These are phyloP conservation scores for Suillus paluster DNA, from an alignment of 768 basidiomycete species.

Conservation along the genomic window DNA sequence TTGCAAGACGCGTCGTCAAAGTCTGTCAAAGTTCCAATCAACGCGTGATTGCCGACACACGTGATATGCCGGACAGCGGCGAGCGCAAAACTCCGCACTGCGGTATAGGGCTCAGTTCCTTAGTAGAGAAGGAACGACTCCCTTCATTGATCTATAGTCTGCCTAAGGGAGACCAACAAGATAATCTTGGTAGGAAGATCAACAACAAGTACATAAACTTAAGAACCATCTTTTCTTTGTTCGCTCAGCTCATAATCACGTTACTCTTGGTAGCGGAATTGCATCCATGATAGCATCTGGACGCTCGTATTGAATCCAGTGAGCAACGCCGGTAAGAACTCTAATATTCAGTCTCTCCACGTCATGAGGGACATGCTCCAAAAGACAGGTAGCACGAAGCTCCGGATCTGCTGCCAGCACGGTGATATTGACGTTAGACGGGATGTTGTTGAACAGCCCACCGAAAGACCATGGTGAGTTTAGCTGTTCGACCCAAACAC, in stretches of 20 bases:
- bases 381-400: neutral
- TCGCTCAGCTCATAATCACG: neutral
- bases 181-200: too few relatives aligned
- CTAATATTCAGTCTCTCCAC: neutral
- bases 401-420: conserved; percentile 24
- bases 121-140: too few relatives aligned
- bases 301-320: conserved; percentile 31
- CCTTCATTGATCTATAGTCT: too few relatives aligned
- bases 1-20: too few relatives aligned
- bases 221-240: neutral
- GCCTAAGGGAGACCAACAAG: too few relatives aligned
- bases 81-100: too few relatives aligned
- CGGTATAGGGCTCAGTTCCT: too few relatives aligned
- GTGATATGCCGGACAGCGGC: too few relatives aligned
- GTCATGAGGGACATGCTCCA: conserved; percentile 16
- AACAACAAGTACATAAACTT: too few relatives aligned
- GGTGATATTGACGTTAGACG: conserved; percentile 18
- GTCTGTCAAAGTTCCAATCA: too few relatives aligned
- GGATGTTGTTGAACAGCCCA: neutral
- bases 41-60: too few relatives aligned
- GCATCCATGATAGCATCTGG: conserved; percentile 24
- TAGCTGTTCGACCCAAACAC: neutral
- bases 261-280: neutral
- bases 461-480: conserved; percentile 26
- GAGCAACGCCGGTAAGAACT: conserved; percentile 18